These are phyloP conservation scores for Tulasnella sp. DNA, from an alignment of 768 basidiomycete genomes.

Conservation along the genomic window DNA sequence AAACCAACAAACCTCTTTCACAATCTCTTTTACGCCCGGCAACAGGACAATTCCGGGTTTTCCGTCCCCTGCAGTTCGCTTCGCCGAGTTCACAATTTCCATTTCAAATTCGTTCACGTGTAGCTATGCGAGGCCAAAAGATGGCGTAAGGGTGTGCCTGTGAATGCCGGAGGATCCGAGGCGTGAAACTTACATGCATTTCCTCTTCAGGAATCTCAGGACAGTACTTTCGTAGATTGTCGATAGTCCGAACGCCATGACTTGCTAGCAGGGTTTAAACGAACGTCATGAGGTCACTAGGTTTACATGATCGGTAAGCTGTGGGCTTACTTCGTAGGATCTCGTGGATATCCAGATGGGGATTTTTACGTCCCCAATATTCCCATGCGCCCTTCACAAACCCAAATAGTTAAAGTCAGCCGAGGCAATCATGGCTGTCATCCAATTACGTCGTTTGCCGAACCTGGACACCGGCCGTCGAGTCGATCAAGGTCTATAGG, in stretches of 20 bases:
- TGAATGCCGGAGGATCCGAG: background rate
- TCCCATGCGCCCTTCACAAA: constrained; percentile 62
- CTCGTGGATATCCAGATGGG: constrained; percentile 39
- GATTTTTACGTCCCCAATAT: constrained; percentile 65
- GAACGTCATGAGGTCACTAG: background rate
- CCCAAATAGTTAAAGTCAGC: no score
- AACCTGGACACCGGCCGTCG: constrained; percentile 74
- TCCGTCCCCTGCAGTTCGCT: constrained; percentile 23
- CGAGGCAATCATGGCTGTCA: no score
- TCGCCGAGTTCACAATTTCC: constrained; percentile 57
- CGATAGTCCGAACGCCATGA: constrained; percentile 76
- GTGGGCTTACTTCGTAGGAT: constrained; percentile 40
- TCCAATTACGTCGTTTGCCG: background rate
- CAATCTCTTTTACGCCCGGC: constrained; percentile 64
- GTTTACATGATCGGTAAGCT: background rate
- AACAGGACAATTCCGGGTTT: constrained; percentile 52
- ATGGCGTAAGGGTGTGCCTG: background rate
- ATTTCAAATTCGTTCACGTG: constrained; percentile 80
- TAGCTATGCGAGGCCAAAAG: constrained; percentile 46
- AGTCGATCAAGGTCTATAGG: constrained; percentile 66
- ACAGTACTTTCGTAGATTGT: constrained; percentile 60
- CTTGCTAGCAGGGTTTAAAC: constrained; percentile 46
- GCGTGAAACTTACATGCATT: constrained; percentile 13
- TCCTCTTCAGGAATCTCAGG: constrained; percentile 30
- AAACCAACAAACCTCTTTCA: constrained; percentile 46